phyloP scores from a whole-genome alignment of 139 green algal species.

The Yamagishiella unicocca region DNA sequence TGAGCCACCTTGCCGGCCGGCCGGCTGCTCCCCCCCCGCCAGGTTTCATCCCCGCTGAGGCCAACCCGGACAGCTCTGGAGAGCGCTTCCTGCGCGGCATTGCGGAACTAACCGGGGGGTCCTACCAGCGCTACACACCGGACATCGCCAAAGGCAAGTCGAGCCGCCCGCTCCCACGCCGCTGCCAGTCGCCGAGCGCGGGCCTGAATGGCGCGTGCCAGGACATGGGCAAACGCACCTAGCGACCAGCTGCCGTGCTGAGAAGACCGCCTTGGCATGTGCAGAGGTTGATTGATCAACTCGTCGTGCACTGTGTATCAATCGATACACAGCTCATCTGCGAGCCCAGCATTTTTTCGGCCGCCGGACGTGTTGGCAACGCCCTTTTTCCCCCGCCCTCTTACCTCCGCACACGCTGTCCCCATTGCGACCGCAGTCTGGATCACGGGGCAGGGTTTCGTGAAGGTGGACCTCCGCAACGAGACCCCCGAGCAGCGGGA shows the following conservation, averaged over 20 bases:
- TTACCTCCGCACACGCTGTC: background rate
- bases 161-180: too few species aligned
- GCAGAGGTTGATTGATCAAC: too few species aligned
- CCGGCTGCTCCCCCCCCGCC: background rate
- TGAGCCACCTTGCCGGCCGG: too few species aligned
- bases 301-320: too few species aligned
- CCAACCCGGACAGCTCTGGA: constrained; percentile 47
- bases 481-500: constrained; percentile 47
- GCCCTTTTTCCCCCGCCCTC: background rate
- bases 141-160: constrained; percentile 18
- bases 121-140: constrained; percentile 64
- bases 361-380: too few species aligned
- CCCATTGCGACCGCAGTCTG: constrained; percentile 52
- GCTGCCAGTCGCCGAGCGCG: too few species aligned
- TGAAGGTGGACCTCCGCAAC: constrained; percentile 42
- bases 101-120: constrained; percentile 63
- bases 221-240: too few species aligned
- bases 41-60: constrained; percentile 70
- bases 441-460: constrained; percentile 47
- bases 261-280: too few species aligned
- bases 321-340: too few species aligned
- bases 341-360: too few species aligned
- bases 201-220: too few species aligned
- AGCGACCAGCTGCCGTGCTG: too few species aligned
- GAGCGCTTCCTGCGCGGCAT: constrained; percentile 69